These are phyloP conservation scores for Ambrosiella xylebori DNA, from an alignment of 2,329 filamentous ascomycete genomes.

Conservation along the genomic window DNA sequence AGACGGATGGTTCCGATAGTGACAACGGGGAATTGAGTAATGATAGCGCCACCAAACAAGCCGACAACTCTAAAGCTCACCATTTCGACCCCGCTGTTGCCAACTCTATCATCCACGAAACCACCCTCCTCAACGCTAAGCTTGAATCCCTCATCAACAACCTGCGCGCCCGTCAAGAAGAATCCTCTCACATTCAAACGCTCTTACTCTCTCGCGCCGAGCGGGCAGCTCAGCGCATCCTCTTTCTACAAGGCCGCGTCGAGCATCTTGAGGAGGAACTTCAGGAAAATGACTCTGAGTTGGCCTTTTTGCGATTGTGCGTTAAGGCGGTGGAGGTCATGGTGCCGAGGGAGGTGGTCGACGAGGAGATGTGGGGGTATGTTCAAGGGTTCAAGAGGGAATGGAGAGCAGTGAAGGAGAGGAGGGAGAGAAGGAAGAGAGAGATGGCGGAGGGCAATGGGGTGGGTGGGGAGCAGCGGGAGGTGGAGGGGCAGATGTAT, in stretches of 20 bases:
- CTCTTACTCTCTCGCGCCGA: slow-evolving; percentile 42
- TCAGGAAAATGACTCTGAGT: slow-evolving; percentile 39
- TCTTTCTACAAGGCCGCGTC: slow-evolving; percentile 41
- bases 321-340: slow-evolving; percentile 46
- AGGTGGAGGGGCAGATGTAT: neutral
- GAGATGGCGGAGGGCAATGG: neutral
- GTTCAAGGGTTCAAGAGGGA: slow-evolving; percentile 46
- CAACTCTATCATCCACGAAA: slow-evolving; percentile 18
- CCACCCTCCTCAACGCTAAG: slow-evolving; percentile 29
- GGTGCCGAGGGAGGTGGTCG: slow-evolving; percentile 33
- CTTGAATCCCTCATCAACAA: slow-evolving; percentile 32
- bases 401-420: slow-evolving; percentile 35
- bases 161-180: slow-evolving; percentile 38
- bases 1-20: neutral
- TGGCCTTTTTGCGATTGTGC: slow-evolving; percentile 43
- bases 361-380: slow-evolving; percentile 39
- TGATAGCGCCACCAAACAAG: neutral
- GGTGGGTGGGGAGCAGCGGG: neutral
- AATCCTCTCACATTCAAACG: slow-evolving; percentile 45
- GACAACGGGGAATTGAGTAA: neutral
- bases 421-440: slow-evolving; percentile 16
- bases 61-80: too few relatives aligned
- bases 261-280: slow-evolving; percentile 41
- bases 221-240: slow-evolving; percentile 38
- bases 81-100: slow-evolving; percentile 14